A percentile compares a stretch with the other conserved stretches of the same genome.
phyloP scores from a whole-genome alignment of 1,284 basidiomycete genomes.

The Cutaneotrichosporon sp. region DNA sequence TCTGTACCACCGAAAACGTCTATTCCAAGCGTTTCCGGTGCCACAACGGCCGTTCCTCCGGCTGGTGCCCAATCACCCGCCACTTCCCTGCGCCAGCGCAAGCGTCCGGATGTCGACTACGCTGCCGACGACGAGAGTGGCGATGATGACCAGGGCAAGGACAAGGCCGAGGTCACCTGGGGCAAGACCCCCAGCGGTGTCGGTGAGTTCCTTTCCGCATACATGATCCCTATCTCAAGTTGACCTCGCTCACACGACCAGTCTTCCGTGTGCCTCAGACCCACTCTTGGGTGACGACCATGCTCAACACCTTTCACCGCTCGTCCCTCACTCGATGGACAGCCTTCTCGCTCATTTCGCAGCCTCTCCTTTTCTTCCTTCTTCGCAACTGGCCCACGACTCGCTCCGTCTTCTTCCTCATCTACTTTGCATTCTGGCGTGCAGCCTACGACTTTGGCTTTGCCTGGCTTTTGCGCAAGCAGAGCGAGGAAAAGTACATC shows the following conservation, averaged over 20 bases:
- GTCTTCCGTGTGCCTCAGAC: conserved; percentile 95
- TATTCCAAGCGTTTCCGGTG: background rate
- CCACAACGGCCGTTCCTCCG: background rate
- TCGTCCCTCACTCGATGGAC: conserved; percentile 89
- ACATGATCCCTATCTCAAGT: background rate
- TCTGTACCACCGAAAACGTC: background rate
- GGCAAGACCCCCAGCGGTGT: conserved; percentile 80
- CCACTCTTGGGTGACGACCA: conserved; percentile 86
- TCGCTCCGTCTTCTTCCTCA: conserved; percentile 49
- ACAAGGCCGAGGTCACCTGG: conserved; percentile 65
- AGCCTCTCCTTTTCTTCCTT: conserved; percentile 72
- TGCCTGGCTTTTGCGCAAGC: conserved; percentile 88
- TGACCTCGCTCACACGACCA: conserved; percentile 43
- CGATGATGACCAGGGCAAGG: conserved; percentile 18
- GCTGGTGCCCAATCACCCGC: background rate
- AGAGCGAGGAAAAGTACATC: conserved; percentile 92
- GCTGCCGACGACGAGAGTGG: conserved; percentile 26
- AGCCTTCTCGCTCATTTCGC: conserved; percentile 70
- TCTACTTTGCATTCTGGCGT: conserved; percentile 84
- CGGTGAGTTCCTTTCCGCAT: conserved; percentile 56
- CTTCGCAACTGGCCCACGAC: conserved; percentile 61
- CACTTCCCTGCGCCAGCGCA: conserved; percentile 9
- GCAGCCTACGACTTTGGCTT: conserved; percentile 88
- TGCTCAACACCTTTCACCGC: conserved; percentile 86
- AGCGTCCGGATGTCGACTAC: conserved; percentile 13